Percentiles rank a stretch among this genome's conserved stretches.
These are phyloP conservation scores for Fusarium devonianum DNA, from an alignment of 2,329 filamentous ascomycete species.

Conservation along the genomic window DNA sequence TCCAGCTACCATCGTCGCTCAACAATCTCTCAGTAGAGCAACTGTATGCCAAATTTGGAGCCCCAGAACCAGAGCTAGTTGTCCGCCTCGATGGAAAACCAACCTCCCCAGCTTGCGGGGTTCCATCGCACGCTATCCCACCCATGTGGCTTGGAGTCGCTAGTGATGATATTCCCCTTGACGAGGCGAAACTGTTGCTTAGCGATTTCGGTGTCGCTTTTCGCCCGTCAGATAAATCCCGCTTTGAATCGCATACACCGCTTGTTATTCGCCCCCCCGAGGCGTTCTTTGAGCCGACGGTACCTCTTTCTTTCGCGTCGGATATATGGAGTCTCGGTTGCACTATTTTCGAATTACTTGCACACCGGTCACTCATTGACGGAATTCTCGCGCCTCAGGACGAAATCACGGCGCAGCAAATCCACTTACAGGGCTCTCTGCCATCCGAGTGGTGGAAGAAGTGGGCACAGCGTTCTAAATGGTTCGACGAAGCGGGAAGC, in stretches of 20 bases:
- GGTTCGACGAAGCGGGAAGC: conserved; percentile 27
- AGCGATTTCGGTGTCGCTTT: conserved; percentile 50
- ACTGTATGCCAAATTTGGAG: conserved; percentile 38
- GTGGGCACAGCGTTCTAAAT: conserved; percentile 30
- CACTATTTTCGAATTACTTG: conserved; percentile 47
- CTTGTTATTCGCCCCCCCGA: conserved; percentile 46
- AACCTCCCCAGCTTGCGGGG: conserved; percentile 24
- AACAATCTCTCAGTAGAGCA: conserved; percentile 34
- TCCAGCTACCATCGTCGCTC: conserved; percentile 35
- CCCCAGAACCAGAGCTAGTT: conserved; percentile 36
- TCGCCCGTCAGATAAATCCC: conserved; percentile 30
- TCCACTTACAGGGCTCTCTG: conserved; percentile 25
- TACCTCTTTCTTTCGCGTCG: conserved; percentile 44
- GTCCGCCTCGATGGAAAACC: conserved; percentile 27
- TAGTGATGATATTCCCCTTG: conserved; percentile 42
- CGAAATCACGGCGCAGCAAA: conserved; percentile 29
- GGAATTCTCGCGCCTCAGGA: conserved; percentile 21
- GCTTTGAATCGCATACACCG: conserved; percentile 42
- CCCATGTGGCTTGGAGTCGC: conserved; percentile 47
- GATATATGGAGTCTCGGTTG: conserved; percentile 53
- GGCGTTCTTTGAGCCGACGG: conserved; percentile 45
- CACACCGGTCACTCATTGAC: conserved; percentile 31
- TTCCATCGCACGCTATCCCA: conserved; percentile 42
- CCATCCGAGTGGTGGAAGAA: conserved; percentile 35
- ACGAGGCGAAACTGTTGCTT: conserved; percentile 35